Evolutionary conservation across 2,329 filamentous ascomycete genomes (phyloP).

Genomic region (Aureobasidium lini): DNA sequence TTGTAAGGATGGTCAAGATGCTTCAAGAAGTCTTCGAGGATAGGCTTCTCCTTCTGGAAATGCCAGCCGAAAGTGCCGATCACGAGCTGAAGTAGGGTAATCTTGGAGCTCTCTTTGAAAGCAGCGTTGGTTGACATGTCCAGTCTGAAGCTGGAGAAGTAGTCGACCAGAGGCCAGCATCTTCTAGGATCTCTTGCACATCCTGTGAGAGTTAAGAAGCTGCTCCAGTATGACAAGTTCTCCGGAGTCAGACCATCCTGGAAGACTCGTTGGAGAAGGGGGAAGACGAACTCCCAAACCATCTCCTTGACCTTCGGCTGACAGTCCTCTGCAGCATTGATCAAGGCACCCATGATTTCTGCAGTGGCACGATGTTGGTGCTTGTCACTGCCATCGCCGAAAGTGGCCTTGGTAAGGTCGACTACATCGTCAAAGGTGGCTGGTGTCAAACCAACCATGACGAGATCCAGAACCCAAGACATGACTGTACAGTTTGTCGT

Average conservation of each 20-base stretch:
- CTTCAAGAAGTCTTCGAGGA: conserved; percentile 77
- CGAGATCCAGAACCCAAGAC: conserved; percentile 82
- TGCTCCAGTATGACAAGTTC: conserved; percentile 90
- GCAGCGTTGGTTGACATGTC: conserved; percentile 95
- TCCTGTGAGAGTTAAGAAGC: conserved; percentile 81
- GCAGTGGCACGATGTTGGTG: conserved; percentile 94
- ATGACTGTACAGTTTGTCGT: conserved; percentile 82
- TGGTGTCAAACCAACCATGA: conserved; percentile 69
- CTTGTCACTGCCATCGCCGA: conserved; percentile 90
- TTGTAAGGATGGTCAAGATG: conserved; percentile 98
- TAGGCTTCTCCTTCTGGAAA: conserved; percentile 82
- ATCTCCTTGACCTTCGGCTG: conserved; percentile 63
- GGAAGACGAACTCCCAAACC: conserved; percentile 85
- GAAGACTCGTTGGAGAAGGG: conserved; percentile 77
- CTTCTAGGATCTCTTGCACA: conserved; percentile 86
- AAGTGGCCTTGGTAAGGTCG: conserved; percentile 67
- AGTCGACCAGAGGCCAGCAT: conserved; percentile 76
- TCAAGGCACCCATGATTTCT: conserved; percentile 81
- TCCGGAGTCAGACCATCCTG: conserved; percentile 90
- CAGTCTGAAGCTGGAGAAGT: conserved; percentile 74
- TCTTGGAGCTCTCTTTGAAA: conserved; percentile 97
- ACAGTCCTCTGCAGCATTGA: conserved; percentile 74
- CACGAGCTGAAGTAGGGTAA: conserved; percentile 80
- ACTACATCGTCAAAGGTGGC: conserved; percentile 84
- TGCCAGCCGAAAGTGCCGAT: conserved; percentile 92